phyloP scores from a whole-genome alignment of 768 basidiomycete genomes.

The Ramaria sp. region DNA sequence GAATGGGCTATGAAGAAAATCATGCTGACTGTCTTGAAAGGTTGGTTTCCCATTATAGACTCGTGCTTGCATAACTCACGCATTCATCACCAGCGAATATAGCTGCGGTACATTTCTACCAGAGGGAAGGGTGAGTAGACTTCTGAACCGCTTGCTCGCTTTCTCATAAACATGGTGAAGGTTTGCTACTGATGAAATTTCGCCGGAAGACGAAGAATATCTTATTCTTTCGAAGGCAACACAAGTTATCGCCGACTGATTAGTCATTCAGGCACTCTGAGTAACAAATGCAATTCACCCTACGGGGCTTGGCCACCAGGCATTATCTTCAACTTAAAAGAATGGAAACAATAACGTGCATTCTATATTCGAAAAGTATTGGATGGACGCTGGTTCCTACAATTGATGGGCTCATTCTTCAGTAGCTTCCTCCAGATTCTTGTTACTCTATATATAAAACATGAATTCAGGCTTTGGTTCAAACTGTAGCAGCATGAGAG shows the following conservation, averaged over 20 bases:
- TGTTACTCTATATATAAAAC: background rate
- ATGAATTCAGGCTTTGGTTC: background rate
- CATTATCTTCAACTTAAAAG: too few relatives aligned
- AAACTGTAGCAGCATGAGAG: background rate
- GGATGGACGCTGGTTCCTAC: background rate
- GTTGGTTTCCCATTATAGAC: constrained; percentile 26
- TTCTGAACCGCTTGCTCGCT: background rate
- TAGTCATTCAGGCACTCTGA: background rate
- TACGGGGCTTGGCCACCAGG: too few relatives aligned
- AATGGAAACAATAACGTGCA: background rate
- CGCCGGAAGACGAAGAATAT: constrained; percentile 26
- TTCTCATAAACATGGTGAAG: constrained; percentile 22
- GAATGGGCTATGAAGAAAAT: constrained; percentile 55
- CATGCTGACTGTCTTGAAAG: constrained; percentile 67
- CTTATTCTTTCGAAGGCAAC: background rate
- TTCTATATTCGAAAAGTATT: background rate
- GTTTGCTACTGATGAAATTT: constrained; percentile 41
- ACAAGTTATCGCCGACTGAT: background rate
- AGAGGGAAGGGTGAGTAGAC: constrained; percentile 36
- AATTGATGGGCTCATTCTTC: background rate
- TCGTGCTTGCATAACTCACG: background rate
- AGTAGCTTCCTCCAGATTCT: background rate
- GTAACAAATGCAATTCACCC: too few relatives aligned
- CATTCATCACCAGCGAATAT: constrained; percentile 29
- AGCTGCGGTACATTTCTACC: constrained; percentile 42